These are phyloP conservation scores for Grosmannia serpens DNA, from an alignment of 2,329 filamentous ascomycete genomes.

Conservation along the genomic window DNA sequence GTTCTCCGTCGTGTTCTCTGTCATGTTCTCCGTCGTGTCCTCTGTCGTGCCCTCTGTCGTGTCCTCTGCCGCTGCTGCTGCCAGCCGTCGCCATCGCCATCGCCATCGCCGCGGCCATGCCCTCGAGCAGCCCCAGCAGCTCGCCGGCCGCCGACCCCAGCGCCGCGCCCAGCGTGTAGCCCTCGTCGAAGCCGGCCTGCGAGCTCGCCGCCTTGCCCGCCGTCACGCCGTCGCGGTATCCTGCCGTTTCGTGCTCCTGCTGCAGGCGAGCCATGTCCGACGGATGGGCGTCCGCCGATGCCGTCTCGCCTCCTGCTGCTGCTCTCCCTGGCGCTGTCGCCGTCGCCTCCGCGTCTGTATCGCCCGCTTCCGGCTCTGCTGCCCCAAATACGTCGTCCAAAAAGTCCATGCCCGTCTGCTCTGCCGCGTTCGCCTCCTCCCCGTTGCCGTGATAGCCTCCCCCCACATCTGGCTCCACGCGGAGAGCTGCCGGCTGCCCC, in stretches of 20 bases:
- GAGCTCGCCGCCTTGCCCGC: constrained; percentile 64
- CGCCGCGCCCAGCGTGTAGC: constrained; percentile 72
- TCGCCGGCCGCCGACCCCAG: constrained; percentile 65
- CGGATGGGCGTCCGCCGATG: constrained; percentile 22
- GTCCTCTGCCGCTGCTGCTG: background rate
- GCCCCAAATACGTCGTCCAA: constrained; percentile 15
- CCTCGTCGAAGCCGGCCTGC: constrained; percentile 85
- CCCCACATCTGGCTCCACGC: background rate
- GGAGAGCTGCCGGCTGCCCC: background rate
- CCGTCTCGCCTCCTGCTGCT: background rate
- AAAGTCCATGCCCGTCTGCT: constrained; percentile 1
- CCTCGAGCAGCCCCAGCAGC: constrained; percentile 67
- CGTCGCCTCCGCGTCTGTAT: background rate
- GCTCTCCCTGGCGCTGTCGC: background rate
- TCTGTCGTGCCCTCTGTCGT: background rate
- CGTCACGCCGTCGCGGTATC: constrained; percentile 81
- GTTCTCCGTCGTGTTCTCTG: background rate
- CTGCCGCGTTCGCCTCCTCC: background rate
- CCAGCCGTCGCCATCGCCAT: background rate
- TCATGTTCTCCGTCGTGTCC: background rate
- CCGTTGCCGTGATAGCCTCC: background rate
- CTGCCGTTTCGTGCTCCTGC: constrained; percentile 67
- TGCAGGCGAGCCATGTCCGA: constrained; percentile 64
- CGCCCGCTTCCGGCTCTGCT: background rate
- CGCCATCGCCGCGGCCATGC: constrained; percentile 29